Percentiles rank a stretch among this genome's conserved stretches.
These are phyloP conservation scores for Fragosphaeria purpurea DNA, from an alignment of 2,329 filamentous ascomycete genomes.

Conservation along the genomic window DNA sequence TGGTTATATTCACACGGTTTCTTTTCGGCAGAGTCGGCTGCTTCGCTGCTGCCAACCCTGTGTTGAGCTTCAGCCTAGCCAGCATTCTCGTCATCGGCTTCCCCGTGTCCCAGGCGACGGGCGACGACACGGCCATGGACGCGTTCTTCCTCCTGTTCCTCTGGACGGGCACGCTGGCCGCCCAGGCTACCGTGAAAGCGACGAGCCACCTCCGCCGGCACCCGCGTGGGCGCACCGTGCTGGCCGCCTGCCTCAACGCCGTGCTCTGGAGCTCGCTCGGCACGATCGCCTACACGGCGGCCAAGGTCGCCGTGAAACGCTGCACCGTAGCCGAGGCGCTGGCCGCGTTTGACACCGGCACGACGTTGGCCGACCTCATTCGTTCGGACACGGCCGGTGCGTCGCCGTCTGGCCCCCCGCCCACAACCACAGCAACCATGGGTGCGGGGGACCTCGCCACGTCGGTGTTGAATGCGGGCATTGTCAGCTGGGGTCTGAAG, in stretches of 20 bases:
- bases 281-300: constrained; percentile 33
- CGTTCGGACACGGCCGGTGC: constrained; percentile 11
- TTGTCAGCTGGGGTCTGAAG: constrained; percentile 44
- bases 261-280: constrained; percentile 37
- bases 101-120: constrained; percentile 25
- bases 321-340: constrained; percentile 15
- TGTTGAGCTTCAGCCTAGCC: constrained; percentile 21
- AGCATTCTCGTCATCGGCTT: constrained; percentile 28
- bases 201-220: not conserved
- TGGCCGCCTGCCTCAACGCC: constrained; percentile 35
- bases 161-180: constrained; percentile 34
- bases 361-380: constrained; percentile 21
- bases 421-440: constrained; percentile 8
- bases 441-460: constrained; percentile 40
- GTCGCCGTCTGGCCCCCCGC: constrained; percentile 15
- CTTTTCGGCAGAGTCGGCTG: not conserved
- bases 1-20: too few relatives aligned
- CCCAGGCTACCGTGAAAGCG: constrained; percentile 28
- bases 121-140: constrained; percentile 31
- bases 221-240: constrained; percentile 16
- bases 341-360: constrained; percentile 18
- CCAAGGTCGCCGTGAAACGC: constrained; percentile 23
- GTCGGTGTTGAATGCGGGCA: constrained; percentile 39
- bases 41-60: constrained; percentile 15
- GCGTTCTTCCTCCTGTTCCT: constrained; percentile 36